Conservation (phyloP, 139 green algal genomes). For the Eudorina sp. region DNA sequence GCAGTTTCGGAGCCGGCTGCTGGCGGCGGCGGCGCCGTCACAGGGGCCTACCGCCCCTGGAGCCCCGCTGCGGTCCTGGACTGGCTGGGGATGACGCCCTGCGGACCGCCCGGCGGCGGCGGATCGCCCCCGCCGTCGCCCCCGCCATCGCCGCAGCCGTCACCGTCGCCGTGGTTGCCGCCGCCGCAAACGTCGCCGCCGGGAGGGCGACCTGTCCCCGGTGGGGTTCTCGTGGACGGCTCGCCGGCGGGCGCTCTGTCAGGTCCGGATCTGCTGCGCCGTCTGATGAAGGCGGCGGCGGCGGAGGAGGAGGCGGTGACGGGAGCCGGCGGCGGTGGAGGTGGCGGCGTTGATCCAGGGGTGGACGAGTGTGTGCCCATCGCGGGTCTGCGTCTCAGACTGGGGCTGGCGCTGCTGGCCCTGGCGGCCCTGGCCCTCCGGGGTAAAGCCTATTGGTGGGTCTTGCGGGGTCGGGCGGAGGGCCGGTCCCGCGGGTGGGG, state of each 20-base stretch:
- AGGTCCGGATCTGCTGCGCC: not conserved
- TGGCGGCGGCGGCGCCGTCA: not conserved
- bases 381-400: not conserved
- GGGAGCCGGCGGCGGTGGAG: not conserved
- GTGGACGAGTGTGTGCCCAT: not conserved
- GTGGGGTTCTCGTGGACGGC: not conserved
- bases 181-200: not conserved
- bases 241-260: not conserved
- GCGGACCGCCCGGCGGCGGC: not conserved
- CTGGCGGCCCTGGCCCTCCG: constrained; percentile 32
- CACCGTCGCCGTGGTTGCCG: not conserved
- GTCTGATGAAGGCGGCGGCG: not conserved
- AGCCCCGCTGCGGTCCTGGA: not conserved
- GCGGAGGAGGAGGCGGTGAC: not conserved
- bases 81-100: constrained; percentile 19
- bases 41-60: not conserved
- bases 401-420: not conserved
- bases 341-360: not conserved
- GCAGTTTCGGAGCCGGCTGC: not conserved
- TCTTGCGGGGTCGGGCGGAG: no score
- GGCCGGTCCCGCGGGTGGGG: no score
- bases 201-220: not conserved
- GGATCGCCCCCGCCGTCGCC: not conserved
- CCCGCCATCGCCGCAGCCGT: not conserved
- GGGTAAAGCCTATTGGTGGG: constrained; percentile 24